These are phyloP conservation scores for Aureoboletus auriporus DNA, from an alignment of 768 basidiomycete species.

Conservation along the genomic window DNA sequence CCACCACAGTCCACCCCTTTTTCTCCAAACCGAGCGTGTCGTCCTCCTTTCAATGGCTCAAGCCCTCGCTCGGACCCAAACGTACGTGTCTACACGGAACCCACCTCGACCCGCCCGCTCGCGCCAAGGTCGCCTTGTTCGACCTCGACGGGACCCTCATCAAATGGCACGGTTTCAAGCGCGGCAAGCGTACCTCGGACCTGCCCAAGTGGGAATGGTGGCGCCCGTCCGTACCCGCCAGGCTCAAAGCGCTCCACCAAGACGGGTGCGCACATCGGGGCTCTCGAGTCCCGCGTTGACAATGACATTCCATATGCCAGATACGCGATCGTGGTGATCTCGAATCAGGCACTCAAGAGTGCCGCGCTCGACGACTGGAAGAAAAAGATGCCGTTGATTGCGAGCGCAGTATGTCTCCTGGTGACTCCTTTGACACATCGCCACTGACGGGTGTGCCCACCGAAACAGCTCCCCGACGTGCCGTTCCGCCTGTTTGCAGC, in stretches of 20 bases:
- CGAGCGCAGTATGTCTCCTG: conserved; percentile 47
- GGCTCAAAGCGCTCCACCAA: conserved; percentile 54
- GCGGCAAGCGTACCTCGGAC: conserved; percentile 30
- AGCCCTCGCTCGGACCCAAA: conserved; percentile 33
- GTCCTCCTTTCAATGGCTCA: conserved; percentile 28
- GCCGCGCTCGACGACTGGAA: conserved; percentile 61
- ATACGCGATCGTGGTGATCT: conserved; percentile 69
- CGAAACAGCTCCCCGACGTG: conserved; percentile 56
- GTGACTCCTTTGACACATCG: too few species aligned
- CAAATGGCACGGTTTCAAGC: conserved; percentile 34
- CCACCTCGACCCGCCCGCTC: conserved; percentile 30
- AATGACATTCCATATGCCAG: conserved; percentile 32
- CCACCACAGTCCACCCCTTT: conserved; percentile 38
- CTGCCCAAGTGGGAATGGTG: conserved; percentile 60
- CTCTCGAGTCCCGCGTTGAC: neutral
- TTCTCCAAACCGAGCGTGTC: conserved; percentile 29
- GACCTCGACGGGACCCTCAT: conserved; percentile 90
- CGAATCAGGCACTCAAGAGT: conserved; percentile 68
- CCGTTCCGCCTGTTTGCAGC: conserved; percentile 83
- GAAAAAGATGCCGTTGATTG: conserved; percentile 68
- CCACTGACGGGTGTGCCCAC: too few species aligned
- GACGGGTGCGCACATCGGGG: conserved; percentile 49
- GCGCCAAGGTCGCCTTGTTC: conserved; percentile 68
- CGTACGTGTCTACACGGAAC: conserved; percentile 34
- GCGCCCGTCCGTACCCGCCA: conserved; percentile 56